Evolutionary conservation across 2,329 filamentous ascomycete species (phyloP), one percentile per base, ranked within the genome.

Genomic region (Talaromyces sp.): DNA sequence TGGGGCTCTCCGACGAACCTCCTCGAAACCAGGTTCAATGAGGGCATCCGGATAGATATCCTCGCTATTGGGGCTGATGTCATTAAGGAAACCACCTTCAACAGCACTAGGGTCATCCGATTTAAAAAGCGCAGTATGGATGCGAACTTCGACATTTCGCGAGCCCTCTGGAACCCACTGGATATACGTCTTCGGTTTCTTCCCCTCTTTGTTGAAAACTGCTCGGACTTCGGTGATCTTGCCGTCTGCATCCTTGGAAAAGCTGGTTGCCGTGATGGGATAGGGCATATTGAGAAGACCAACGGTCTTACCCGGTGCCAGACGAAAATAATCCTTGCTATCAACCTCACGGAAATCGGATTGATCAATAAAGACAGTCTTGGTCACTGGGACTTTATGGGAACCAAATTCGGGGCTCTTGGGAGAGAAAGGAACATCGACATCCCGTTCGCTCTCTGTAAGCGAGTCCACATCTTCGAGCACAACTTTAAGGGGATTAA

Each of bases 51-150:
- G 79, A 72, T 88, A 92, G 19, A 95, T 80, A 21, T 90, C 79
- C 77, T 97, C 90, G 62, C 89, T 93, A 54, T 93, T 82, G 0
- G 91, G 88, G 71, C 93, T 94, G 67, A 97, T 83, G 67, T 96
- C 90, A 59, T 88, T 87, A 57, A 96, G 77, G 77, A 92, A 97
- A 2, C 91, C 91, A 17, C 89, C 91, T 54, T 88, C 86, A 3
- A 88, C 87, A 10, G 87, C 83, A 41, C 88, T 86, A 1, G 93
- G 92, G 69, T 94, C 88, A 53, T 92, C 88, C 2, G 88, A 91
- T 74, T 91, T 92, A 84, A 97, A 97, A 1, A 97, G 83, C 1
- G 86, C 80, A 71, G 91, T 89, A 77, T 94, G 88, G 54, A 95
- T 81, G 61, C 92, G 88, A 46, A 86, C 89, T 74, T 93, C 89